Evolutionary conservation across 2,329 filamentous ascomycete genomes (phyloP).

Genomic region (Aspergillus sergii): DNA sequence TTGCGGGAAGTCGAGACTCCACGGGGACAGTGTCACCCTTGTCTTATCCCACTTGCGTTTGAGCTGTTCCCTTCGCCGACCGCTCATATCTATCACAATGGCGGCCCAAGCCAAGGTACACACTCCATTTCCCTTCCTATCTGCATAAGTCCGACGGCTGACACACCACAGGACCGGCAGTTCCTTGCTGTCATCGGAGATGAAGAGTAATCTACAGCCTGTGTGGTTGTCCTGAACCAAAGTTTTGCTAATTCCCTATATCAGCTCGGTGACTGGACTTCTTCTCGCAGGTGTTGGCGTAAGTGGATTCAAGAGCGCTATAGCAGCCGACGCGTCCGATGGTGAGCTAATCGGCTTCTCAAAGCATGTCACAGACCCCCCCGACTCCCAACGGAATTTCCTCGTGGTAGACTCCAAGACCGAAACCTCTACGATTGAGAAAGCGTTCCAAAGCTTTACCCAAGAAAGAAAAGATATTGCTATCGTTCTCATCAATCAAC

Average conservation of each 20-base stretch:
- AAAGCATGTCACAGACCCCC: conserved; percentile 86
- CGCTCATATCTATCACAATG: conserved; percentile 47
- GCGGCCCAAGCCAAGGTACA: conserved; percentile 60
- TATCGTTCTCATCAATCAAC: conserved; percentile 95
- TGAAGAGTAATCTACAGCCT: conserved; percentile 66
- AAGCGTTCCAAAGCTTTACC: conserved; percentile 87
- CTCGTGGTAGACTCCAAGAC: conserved; percentile 95
- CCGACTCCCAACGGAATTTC: conserved; percentile 95
- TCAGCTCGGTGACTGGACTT: conserved; percentile 90
- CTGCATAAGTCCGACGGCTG: conserved; percentile 7
- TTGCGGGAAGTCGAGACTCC: conserved; percentile 10
- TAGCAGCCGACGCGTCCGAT: neutral
- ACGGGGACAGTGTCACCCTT: conserved; percentile 10
- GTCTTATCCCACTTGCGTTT: neutral
- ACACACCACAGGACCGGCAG: conserved; percentile 70
- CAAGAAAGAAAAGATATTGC: conserved; percentile 93
- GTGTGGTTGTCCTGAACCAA: neutral
- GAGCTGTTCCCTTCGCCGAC: neutral
- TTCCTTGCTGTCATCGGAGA: conserved; percentile 98
- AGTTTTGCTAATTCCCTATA: conserved; percentile 19
- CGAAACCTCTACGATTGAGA: conserved; percentile 82
- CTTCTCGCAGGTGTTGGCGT: conserved; percentile 95
- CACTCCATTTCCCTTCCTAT: conserved; percentile 7
- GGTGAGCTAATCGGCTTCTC: conserved; percentile 6
- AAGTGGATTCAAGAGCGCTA: conserved; percentile 37